phyloP scores from a whole-genome alignment of 2,329 filamentous ascomycete genomes.

The Monosporascus sp. region DNA sequence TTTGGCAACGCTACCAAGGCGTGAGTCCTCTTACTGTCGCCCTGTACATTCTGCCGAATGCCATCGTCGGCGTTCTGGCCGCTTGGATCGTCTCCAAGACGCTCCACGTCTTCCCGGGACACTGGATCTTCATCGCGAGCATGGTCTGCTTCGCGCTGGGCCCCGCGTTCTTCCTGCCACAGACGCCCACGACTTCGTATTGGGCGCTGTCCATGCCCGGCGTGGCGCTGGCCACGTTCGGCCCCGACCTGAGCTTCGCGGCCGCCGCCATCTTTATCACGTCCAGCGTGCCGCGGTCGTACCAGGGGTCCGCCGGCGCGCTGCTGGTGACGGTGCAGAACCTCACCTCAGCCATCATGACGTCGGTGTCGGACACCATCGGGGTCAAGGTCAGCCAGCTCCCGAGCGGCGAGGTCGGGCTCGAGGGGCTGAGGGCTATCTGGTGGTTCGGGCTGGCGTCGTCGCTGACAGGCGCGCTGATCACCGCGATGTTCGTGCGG shows the following conservation, averaged over 20 bases:
- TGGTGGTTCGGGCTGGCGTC: too few species aligned
- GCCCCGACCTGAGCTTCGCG: constrained; percentile 40
- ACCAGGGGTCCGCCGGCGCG: too few species aligned
- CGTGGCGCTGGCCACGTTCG: constrained; percentile 38
- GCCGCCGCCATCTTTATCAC: constrained; percentile 45
- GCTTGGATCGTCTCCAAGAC: constrained; percentile 40
- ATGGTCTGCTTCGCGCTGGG: constrained; percentile 28
- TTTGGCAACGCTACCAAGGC: constrained; percentile 31
- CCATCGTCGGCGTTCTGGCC: constrained; percentile 36
- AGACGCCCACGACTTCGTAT: constrained; percentile 34
- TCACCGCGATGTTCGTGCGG: too few species aligned
- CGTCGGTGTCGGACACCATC: too few species aligned
- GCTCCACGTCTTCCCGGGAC: constrained; percentile 38
- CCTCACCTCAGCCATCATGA: too few species aligned
- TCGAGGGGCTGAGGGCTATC: too few species aligned
- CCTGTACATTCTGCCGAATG: constrained; percentile 39
- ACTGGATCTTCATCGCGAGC: constrained; percentile 38
- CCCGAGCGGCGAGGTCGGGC: too few species aligned
- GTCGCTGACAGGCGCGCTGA: too few species aligned
- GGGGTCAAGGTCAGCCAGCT: too few species aligned
- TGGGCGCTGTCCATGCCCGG: constrained; percentile 40
- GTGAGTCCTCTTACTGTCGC: constrained; percentile 34
- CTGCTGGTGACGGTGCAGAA: too few species aligned
- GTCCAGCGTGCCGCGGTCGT: constrained; percentile 33
- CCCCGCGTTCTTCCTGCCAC: constrained; percentile 21